Base-by-base conservation (phyloP, 2,329 filamentous ascomycete species). In the Penicillium janthinellum region DNA sequence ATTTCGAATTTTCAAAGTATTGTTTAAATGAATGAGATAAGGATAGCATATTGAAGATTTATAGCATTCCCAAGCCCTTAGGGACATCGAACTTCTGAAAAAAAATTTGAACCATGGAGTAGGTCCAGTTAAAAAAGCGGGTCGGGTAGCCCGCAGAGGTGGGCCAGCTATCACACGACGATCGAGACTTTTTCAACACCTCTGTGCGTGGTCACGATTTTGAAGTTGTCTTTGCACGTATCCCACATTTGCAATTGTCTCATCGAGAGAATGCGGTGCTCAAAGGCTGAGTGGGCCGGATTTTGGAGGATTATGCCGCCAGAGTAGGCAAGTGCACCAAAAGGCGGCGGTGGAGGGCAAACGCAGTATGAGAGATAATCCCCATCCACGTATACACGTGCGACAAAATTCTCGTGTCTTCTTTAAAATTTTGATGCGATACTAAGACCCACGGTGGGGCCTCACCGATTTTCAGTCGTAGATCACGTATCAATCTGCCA, bases 141-240 rank as follows among this genome's bases (percentile, higher is more conserved):
- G 48, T 49, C 54, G 50, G 49, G 50, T 52, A 56, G 44, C 50
- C 51, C 45, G 44, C 57, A 45, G 51, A 28, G 42, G 61, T 63
- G 55, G 58, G 41, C 48, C 58, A 14, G n/a, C 12, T 11, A 47
- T 53, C 41, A 54, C 59, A 62, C 57, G 59, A 64, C 58, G 48
- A 34, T 56, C 48, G 35, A 51, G 41, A 44, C n/a, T 54, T 14
- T 50, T 38, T 14, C 45, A 41, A 25, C 31, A 39, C 44, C 39
- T 35, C 25, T 8, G 7, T 6, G 1, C 28, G 7, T 15, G 11
- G 10, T 37, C 15, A 20, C 14, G 37, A 7, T 12, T 31, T 50
- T 50, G 47, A 20, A 37, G 47, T 35, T 35, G 10, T n/a, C 4
- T 35, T 37, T 14, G 22, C 31, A 50, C 31, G 8, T 2, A 2